These are phyloP conservation scores for Aaosphaeria pasadenensis DNA, from an alignment of 2,329 filamentous ascomycete genomes.

Conservation along the genomic window DNA sequence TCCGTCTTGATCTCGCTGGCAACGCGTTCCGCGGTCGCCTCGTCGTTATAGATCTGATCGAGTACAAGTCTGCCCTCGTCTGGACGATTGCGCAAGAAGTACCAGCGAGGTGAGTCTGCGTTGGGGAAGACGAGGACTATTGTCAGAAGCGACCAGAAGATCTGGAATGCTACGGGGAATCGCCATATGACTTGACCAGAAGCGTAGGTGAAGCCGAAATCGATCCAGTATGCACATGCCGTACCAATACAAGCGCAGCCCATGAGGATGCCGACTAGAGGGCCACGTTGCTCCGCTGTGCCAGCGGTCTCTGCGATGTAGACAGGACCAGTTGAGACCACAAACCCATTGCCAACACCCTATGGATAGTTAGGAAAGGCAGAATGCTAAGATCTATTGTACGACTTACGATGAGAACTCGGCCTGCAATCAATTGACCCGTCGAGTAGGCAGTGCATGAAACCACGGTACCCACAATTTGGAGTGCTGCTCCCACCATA, in stretches of 20 bases:
- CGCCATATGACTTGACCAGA: slow-evolving; percentile 27
- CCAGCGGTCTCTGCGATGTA: slow-evolving; percentile 31
- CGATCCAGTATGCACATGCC: slow-evolving; percentile 33
- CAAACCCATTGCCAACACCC: slow-evolving; percentile 33
- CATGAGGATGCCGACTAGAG: slow-evolving; percentile 27
- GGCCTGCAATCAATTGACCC: slow-evolving; percentile 28
- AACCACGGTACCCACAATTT: slow-evolving; percentile 29
- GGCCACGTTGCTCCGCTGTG: slow-evolving; percentile 21
- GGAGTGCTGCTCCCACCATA: slow-evolving; percentile 18
- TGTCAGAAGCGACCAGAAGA: slow-evolving; percentile 21
- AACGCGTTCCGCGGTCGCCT: slow-evolving; percentile 8
- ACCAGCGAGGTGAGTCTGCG: slow-evolving; percentile 23
- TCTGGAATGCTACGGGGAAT: slow-evolving; percentile 29
- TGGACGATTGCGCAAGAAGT: slow-evolving; percentile 15
- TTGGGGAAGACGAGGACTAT: slow-evolving; percentile 19
- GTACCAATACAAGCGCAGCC: slow-evolving; percentile 20
- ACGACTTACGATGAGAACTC: slow-evolving; percentile 19
- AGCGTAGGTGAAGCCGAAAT: slow-evolving; percentile 31
- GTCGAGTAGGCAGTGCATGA: slow-evolving; percentile 19
- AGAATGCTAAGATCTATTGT: neutral
- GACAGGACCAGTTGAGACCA: slow-evolving; percentile 25
- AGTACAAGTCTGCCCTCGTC: slow-evolving; percentile 22
- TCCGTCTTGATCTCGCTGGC: slow-evolving; percentile 10
- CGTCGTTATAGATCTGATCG: slow-evolving; percentile 14
- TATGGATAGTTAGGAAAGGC: slow-evolving; percentile 1